A percentile compares a stretch with the other conserved stretches of the same genome.
These are phyloP conservation scores for Actinomucor elegans DNA, from an alignment of 371 early-diverging fungal genomes.

Conservation along the genomic window DNA sequence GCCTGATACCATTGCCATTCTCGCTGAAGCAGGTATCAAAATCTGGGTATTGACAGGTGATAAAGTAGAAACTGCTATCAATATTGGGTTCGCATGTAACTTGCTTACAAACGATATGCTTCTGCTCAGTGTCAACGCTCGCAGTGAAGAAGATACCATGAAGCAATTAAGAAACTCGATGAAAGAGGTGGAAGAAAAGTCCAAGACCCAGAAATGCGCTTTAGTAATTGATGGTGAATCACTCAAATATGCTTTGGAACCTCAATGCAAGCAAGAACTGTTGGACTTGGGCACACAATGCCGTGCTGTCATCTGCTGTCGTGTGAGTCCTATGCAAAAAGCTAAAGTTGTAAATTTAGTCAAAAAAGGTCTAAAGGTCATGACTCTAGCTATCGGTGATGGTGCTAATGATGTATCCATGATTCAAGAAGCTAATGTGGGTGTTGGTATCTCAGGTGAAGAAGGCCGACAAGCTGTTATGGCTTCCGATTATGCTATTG, in stretches of 20 bases:
- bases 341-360: slow-evolving; percentile 73
- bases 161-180: slow-evolving; percentile 49
- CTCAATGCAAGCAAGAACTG: slow-evolving; percentile 52
- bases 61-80: slow-evolving; percentile 97
- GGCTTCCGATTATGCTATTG: slow-evolving; percentile 89
- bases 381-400: slow-evolving; percentile 88
- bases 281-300: slow-evolving; percentile 70
- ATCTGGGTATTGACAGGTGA: slow-evolving; percentile 99
- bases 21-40: slow-evolving; percentile 91
- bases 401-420: slow-evolving; percentile 95
- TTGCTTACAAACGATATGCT: slow-evolving; percentile 69
- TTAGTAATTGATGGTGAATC: slow-evolving; percentile 93
- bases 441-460: slow-evolving; percentile 92
- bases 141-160: slow-evolving; percentile 62
- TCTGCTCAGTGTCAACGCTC: slow-evolving; percentile 69
- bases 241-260: slow-evolving; percentile 77
- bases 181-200: slow-evolving; percentile 30
- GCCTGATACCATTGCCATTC: slow-evolving; percentile 84
- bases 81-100: slow-evolving; percentile 91
- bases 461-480: slow-evolving; percentile 92
- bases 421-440: slow-evolving; percentile 91
- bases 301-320: slow-evolving; percentile 80
- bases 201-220: slow-evolving; percentile 50
- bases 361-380: slow-evolving; percentile 61
- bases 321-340: slow-evolving; percentile 90